Evolutionary conservation across 805 yeast species (phyloP).

Genomic region (Candida odintsovae): DNA sequence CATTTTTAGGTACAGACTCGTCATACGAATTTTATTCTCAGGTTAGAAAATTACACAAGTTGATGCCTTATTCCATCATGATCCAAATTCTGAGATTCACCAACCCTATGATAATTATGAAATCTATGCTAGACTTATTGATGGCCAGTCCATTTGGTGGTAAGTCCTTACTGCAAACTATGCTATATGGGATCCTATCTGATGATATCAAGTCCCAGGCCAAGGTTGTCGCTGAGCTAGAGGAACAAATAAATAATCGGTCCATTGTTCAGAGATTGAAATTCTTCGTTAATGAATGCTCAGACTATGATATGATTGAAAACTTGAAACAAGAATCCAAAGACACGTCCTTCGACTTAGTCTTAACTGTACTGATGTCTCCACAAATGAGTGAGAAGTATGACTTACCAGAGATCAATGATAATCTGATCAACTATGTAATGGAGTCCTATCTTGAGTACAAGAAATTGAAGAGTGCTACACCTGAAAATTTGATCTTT

Average conservation of each 20-base stretch:
- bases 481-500: conserved; percentile 12
- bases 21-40: conserved; percentile 73
- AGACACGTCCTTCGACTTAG: conserved; percentile 14
- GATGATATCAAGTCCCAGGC: conserved; percentile 69
- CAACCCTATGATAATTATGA: conserved; percentile 81
- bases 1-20: conserved; percentile 75
- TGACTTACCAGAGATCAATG: conserved; percentile 11
- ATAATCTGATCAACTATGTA: conserved; percentile 12
- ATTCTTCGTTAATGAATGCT: conserved; percentile 28
- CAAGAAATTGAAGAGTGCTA: conserved; percentile 16
- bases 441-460: conserved; percentile 23
- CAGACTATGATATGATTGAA: conserved; percentile 26
- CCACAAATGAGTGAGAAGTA: conserved; percentile 10
- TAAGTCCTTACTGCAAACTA: conserved; percentile 62
- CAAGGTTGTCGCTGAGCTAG: conserved; percentile 43
- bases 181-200: conserved; percentile 64
- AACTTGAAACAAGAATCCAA: conserved; percentile 19
- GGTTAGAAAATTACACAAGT: conserved; percentile 60
- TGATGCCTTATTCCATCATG: conserved; percentile 77
- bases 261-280: conserved; percentile 26
- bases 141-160: conserved; percentile 75
- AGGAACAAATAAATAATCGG: conserved; percentile 27
- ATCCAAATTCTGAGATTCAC: conserved; percentile 75
- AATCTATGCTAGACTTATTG: conserved; percentile 72
- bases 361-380: conserved; percentile 18